Base-by-base conservation (phyloP, 257 asterid species). In the Rehmannia glutinosa region DNA sequence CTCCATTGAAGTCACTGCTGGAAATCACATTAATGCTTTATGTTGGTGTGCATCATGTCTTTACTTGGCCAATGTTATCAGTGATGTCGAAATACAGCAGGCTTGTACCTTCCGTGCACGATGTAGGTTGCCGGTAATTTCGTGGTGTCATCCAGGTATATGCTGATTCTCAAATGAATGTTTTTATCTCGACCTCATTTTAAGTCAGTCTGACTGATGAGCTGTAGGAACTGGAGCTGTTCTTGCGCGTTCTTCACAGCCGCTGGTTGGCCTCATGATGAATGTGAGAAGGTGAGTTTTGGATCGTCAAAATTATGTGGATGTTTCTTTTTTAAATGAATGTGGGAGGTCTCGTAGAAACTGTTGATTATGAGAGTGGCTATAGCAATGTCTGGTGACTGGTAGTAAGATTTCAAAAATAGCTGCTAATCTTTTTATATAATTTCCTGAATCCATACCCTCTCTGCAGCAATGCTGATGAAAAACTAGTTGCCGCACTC, bases 241-340 rank as follows among this genome's bases (percentile, higher is more conserved):
- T 67, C 84, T 93, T 59, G 99, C 99, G 20, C 95, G 99, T 69
- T 93, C 99, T 41, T 88, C 99, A 30, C 99, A 93, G 56, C 99
- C 99, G 17, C 71, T 90, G 70, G 97, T 93, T 76, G 99, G 99
- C 46, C 84, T 93, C 73, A 90, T 93, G 97, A 90, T 93, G 99
- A 93, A 93, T 78, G 81, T 90, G 94, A 86, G 99, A 84, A 92
- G 98, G 98, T 92, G 68, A 75, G 47, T 23, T 19, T 71, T 62
- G 61, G 50, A 53, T 45, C 57, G 30, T 19, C 33, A 41, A 58
- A 57, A 50, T 56, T 23, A 21, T 67, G 70, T 51, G 41, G 32
- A 12, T 38, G 10, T 63, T 58, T 30, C 69, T 54, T 28, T 25
- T 73, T 68, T 38, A 38, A 24, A 35, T 63, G 27, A 17, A 51